phyloP scores from a whole-genome alignment of 1,139 yeast genomes.

The Tardiomyces blankii region DNA sequence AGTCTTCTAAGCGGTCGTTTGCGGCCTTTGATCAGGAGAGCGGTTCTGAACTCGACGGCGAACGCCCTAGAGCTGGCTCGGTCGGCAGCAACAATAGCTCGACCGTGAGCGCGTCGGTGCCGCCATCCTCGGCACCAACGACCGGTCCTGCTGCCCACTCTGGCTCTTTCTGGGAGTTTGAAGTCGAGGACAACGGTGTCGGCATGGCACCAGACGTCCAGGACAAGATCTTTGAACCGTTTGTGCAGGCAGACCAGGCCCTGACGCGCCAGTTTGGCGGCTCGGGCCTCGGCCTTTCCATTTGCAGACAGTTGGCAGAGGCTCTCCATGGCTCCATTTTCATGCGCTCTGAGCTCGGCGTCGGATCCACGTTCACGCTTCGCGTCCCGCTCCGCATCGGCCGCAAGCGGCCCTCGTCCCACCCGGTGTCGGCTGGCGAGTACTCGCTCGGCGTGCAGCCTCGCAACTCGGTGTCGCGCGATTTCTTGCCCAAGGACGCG shows the following conservation, averaged over 20 bases:
- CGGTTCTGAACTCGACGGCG: background rate
- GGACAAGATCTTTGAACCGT: conserved; percentile 85
- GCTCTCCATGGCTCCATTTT: conserved; percentile 65
- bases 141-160: background rate
- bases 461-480: too few species aligned
- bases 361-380: conserved; percentile 73
- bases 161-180: conserved; percentile 27
- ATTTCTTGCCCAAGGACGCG: too few species aligned
- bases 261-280: conserved; percentile 89
- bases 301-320: conserved; percentile 80
- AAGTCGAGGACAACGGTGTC: conserved; percentile 84
- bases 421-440: background rate
- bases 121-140: background rate
- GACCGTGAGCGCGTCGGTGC: background rate
- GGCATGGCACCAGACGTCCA: conserved; percentile 78
- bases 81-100: background rate
- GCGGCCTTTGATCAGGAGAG: background rate
- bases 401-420: background rate
- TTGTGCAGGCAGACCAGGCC: conserved; percentile 94
- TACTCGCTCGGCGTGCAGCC: background rate
- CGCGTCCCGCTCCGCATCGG: conserved; percentile 42
- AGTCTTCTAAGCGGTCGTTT: background rate
- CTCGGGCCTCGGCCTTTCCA: conserved; percentile 88
- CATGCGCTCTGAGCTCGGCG: conserved; percentile 55
- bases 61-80: background rate